Base-by-base conservation (phyloP, 2,329 filamentous ascomycete species). In the Aspergillus sojae region DNA sequence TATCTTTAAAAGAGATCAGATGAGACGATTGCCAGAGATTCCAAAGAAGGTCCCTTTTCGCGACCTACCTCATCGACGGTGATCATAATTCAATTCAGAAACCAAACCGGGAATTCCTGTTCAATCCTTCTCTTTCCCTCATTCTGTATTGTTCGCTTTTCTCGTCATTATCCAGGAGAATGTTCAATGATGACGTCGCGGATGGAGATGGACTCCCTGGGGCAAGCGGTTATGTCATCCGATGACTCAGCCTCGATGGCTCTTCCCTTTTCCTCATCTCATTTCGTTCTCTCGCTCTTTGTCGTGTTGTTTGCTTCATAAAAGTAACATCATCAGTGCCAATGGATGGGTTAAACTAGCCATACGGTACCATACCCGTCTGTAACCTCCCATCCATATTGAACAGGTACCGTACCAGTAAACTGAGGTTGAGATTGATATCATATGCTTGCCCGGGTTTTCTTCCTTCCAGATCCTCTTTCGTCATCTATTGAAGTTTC, bases 151-250 rank as follows among this genome's bases (percentile, higher is more conserved):
- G 52, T 43, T 43, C 52, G 32, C 34, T 55, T 55, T 21, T 55
- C n/a, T 26, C 30, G 30, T 55, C 52, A 55, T 36, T 14, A 16
- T 36, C 12, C 14, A 34, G 6, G 14, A 23, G 14, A 36, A 5
- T 26, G n/a, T 23, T 26, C n/a, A 12, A 23, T 12, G 21, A 65
- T 65, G 63, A 65, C 63, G 63, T 65, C 60, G 60, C 16, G 16
- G 3, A 41, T 19, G 36, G 36, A 41, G 36, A 41, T 19, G 34
- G 14, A 30, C 34, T 36, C 12, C 14, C 34, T 36, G 34, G 23
- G 16, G 16, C 16, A 5, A 4, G 48, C 52, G n/a, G 52, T 55
- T 55, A 65, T 62, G 62, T 62, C 60, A 62, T 65, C 57, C 19
- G 54, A 52, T 65, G 57, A 65, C 63, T 62, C 57, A 65, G 60